Base-by-base conservation (phyloP, 495 filamentous ascomycete species). In the Amphirosellinia nigrospora region DNA sequence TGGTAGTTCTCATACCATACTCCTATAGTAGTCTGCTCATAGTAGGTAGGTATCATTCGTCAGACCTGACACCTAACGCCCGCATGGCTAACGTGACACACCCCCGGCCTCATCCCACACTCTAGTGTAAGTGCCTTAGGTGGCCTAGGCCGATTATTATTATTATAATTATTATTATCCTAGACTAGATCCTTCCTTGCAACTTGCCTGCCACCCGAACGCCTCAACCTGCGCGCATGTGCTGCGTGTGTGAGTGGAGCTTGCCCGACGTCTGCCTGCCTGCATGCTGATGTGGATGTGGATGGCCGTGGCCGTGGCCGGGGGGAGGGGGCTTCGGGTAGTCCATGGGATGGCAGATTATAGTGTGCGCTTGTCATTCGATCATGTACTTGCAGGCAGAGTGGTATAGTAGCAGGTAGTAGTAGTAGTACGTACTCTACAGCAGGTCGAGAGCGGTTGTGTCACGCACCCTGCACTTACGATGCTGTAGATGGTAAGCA, bases 161-260 rank as follows among this genome's bases (percentile, higher is more conserved):
- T 66, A 46, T 39, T n/a, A n/a, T n/a, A n/a, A 63, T 23, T 62
- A 46, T 63, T 58, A 66, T 23, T 66, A 46, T 39, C 41, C 34
- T 55, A 66, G 64, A 59, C 39, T 45, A 69, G 41, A 58, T 58
- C 38, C 39, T 39, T 46, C 45, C 43, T 50, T 52, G 41, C 34
- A 19, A 46, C 21, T 23, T 19, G 58, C 58, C 67, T 52, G 45
- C 68, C 58, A 69, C 45, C 67, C 60, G 60, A 52, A 64, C 68
- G 60, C 68, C 68, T 70, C 68, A 70, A 70, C 58, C 56, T 58
- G 45, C 56, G 46, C 67, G 46, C 67, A 52, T 68, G 45, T 43
- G 66, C 72, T 71, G 71, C 73, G 71, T 71, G 74, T 76, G 74
- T 76, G 74, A 73, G 72, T 78, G 75, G 75, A 76, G 66, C 71